phyloP scores from a whole-genome alignment of 805 yeast genomes.

The Candida sithepensis region DNA sequence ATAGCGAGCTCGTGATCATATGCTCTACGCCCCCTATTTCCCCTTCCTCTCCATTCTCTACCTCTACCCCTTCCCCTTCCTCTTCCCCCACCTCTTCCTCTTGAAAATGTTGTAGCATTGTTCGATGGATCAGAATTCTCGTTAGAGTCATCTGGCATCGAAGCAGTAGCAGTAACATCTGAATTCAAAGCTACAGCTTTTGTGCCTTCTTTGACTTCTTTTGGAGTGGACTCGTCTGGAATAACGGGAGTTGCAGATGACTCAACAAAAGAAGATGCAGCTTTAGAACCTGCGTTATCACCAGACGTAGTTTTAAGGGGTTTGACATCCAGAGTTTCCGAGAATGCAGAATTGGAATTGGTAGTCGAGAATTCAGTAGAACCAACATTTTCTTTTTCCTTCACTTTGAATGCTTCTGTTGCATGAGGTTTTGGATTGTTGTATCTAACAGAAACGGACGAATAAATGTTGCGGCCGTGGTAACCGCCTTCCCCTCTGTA shows the following conservation, averaged over 20 bases:
- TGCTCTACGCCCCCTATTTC: constrained; percentile 12
- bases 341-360: too few relatives aligned
- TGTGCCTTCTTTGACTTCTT: too few relatives aligned
- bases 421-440: background rate
- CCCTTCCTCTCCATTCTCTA: constrained; percentile 9
- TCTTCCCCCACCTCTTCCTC: constrained; percentile 5
- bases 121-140: background rate
- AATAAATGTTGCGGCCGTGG: constrained; percentile 1
- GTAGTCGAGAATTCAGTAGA: background rate
- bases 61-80: constrained; percentile 9
- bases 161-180: background rate
- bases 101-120: background rate
- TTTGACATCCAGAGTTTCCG: background rate
- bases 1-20: constrained; percentile 6
- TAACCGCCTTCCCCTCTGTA: background rate
- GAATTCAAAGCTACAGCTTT: background rate
- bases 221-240: too few relatives aligned
- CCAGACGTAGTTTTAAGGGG: too few relatives aligned
- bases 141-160: background rate
- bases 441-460: constrained; percentile 10
- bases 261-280: too few relatives aligned
- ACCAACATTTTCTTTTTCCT: background rate
- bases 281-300: too few relatives aligned
- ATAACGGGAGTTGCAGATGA: too few relatives aligned
- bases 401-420: background rate